Evolutionary conservation across 768 basidiomycete species (phyloP), one percentile per base, ranked within the genome.

Genomic region (Boletus pseudo-olivaceus): DNA sequence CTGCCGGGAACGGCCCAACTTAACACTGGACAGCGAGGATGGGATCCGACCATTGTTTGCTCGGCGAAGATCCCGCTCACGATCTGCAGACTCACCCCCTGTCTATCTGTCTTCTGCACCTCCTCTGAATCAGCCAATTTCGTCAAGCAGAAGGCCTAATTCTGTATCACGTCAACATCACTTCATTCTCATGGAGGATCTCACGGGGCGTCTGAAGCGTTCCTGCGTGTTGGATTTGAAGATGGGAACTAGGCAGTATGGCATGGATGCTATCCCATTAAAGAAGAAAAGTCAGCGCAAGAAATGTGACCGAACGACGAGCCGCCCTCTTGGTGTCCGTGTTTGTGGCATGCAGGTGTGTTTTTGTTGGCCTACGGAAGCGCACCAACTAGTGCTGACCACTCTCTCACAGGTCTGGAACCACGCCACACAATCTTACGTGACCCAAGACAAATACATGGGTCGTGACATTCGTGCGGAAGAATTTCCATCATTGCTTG

Each of bases 191-290:
- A 97, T 99, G 94, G 97, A 99, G 72, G 97, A 99, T 66, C 76
- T 99, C 45, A 99, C 97, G 3, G 97, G 97, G 26, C 78, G 89
- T 33, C 72, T 97, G 65, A 95, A 90, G 72, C 82, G 81, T 47
- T 91, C 97, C 9, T 99, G 97, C 65, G 96, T 99, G 39, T 82
- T 98, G 64, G 97, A 99, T 72, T 76, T 99, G 63, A 99, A 99
- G 78, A 98, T 98, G 97, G 97, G 97, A n/a, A 98, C 95, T 30
- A 79, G 97, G 33, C 97, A 99, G 74, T 98, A 98, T 72, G 97
- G 97, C 19, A 90, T 96, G 75, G 93, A 97, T 62, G 97, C 97
- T 26, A 89, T 88, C 9, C 74, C 85, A 1, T 77, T 84, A 49
- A 99, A 99, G 77, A 98, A 97, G 82, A 94, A 89, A 76, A 98